These are phyloP conservation scores for Linum lewisii DNA, from an alignment of 345 rosid genomes.

Conservation along the genomic window DNA sequence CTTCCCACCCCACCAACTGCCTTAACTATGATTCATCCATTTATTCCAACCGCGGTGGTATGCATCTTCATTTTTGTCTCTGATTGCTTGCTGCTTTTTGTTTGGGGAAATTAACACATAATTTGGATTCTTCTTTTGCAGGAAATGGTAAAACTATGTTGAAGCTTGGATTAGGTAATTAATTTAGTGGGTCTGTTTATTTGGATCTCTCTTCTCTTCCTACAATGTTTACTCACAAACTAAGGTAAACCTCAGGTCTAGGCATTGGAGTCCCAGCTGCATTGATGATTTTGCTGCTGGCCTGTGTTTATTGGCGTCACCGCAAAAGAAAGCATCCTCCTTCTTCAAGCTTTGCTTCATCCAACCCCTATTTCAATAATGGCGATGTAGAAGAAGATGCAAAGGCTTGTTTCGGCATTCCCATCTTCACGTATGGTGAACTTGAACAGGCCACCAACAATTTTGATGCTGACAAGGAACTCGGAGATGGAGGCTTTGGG, in stretches of 20 bases:
- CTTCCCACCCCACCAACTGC: constrained; percentile 13
- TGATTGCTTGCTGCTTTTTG: too few relatives aligned
- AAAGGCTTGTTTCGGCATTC: neutral
- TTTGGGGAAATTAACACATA: too few relatives aligned
- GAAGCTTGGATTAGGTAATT: neutral
- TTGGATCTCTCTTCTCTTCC: neutral
- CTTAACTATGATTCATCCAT: neutral
- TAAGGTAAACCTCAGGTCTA: neutral
- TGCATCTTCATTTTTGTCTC: neutral
- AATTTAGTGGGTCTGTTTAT: neutral
- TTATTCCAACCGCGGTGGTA: neutral
- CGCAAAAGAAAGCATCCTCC: neutral
- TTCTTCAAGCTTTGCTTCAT: neutral
- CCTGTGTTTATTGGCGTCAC: neutral
- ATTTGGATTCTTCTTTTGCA: neutral
- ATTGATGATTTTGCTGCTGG: neutral
- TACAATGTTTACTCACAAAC: too few relatives aligned
- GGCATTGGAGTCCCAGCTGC: neutral
- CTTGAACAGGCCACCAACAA: neutral
- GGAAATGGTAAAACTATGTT: neutral
- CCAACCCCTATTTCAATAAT: neutral
- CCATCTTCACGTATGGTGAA: constrained; percentile 2
- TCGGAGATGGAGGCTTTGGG: constrained; percentile 2
- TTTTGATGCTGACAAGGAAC: neutral
- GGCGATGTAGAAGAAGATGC: neutral